Base-by-base conservation (phyloP, 306 rosid genomes). In the Gastrolobium bilobum region DNA sequence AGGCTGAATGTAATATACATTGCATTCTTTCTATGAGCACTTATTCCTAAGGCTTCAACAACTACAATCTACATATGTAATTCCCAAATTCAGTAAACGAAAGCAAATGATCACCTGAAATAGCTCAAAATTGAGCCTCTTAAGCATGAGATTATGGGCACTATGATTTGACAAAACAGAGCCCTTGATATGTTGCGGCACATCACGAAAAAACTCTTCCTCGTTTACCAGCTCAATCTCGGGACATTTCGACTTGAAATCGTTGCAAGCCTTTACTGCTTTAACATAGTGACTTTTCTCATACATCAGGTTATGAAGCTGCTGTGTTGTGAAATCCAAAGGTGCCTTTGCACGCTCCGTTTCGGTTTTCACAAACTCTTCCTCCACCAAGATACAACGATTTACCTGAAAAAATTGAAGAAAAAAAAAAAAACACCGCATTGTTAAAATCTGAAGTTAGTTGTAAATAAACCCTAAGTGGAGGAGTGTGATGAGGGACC, bases 201-300 rank as follows among this genome's bases (percentile, higher is more conserved):
- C 92, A 59, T 86, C 86, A 8, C 77, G 83, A 8, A 87, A 83
- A 79, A 93, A 91, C 9, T 88, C 90, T 47, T 91, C 91, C 76
- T 88, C 91, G 0, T 89, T 79, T 6, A 90, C 95, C 7, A 93
- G 84, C 8, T 93, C 97, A 31, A 91, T 87, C 60, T 86, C 89
- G 0, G 97, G 88, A 75, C 90, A 87, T 67, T 90, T 93, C 1
- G 98, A 82, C 66, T 87, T 91, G 82, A 91, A 93, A 71, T 91
- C 93, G 51, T 84, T 87, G 80, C 98, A 93, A 44, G 97, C 94
- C 76, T 91, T 93, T 13, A 93, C 90, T 9, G 98, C 98, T 70
- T 93, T 93, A 7, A 88, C 81, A 63, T 90, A 91, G 71, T 90
- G 93, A 76, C 94, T 89, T 80, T 91, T 93, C 83, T 93, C 97